Evolutionary conservation across 2,329 filamentous ascomycete species (phyloP).

Genomic region (Nemania sp.): DNA sequence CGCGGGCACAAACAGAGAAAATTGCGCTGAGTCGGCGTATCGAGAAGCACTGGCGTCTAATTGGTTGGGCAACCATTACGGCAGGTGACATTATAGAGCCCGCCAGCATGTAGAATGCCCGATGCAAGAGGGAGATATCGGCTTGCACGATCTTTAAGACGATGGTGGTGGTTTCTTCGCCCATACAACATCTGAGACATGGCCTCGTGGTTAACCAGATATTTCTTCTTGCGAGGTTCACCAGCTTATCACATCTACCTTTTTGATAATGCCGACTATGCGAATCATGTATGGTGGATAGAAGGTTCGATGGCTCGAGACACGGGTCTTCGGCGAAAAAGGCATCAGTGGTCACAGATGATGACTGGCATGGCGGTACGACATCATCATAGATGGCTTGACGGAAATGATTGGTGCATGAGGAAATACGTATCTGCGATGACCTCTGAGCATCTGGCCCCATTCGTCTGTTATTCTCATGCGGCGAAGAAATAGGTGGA

Average conservation of each 20-base stretch:
- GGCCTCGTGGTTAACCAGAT: not conserved
- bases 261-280: not conserved
- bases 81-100: slow-evolving; percentile 27
- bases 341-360: not conserved
- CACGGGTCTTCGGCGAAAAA: not conserved
- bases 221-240: not conserved
- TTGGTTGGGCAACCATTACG: slow-evolving; percentile 48
- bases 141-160: slow-evolving; percentile 3
- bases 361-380: slow-evolving; percentile 13
- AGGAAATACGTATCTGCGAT: not conserved
- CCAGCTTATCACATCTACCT: not conserved
- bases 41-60: slow-evolving; percentile 61
- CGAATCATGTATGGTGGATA: no score
- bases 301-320: not conserved
- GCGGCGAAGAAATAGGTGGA: no score
- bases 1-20: slow-evolving; percentile 65
- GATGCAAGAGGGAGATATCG: not conserved
- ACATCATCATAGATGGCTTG: not conserved
- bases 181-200: not conserved
- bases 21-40: slow-evolving; percentile 94
- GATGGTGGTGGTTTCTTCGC: not conserved
- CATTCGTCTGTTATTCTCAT: no score
- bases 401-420: slow-evolving; percentile 5
- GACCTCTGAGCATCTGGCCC: not conserved
- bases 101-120: slow-evolving; percentile 20